Conservation (phyloP, 805 yeast species). For the Candida krabiensis region DNA sequence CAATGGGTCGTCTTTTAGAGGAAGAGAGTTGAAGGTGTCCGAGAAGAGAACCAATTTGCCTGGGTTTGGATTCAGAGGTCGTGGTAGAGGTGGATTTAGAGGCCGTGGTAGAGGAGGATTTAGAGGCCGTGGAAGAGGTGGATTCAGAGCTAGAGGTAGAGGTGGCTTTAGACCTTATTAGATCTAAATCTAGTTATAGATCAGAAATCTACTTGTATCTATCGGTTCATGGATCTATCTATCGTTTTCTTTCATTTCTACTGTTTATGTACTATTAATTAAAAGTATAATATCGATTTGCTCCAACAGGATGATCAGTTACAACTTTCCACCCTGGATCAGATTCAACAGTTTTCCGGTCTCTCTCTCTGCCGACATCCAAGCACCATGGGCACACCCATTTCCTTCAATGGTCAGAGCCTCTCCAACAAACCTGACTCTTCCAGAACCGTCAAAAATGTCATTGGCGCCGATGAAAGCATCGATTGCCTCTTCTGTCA, state of each 20-base stretch:
- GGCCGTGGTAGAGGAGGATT: conserved; percentile 23
- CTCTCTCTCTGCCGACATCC: conserved; percentile 49
- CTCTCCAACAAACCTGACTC: conserved; percentile 58
- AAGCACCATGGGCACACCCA: conserved; percentile 63
- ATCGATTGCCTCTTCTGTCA: conserved; percentile 31
- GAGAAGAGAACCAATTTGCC: conserved; percentile 84
- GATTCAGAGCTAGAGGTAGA: conserved; percentile 30
- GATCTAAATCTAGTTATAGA: not conserved
- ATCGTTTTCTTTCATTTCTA: too few relatives aligned
- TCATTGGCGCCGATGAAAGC: conserved; percentile 41
- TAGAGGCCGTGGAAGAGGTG: conserved; percentile 29
- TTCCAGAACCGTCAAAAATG: conserved; percentile 36
- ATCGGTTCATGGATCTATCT: too few relatives aligned
- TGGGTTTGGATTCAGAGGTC: conserved; percentile 54
- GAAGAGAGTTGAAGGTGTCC: conserved; percentile 68
- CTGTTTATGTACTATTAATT: conserved; percentile 2
- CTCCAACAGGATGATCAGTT: too few relatives aligned
- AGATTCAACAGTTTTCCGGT: conserved; percentile 31
- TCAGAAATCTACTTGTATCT: not conserved
- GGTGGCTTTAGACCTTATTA: conserved; percentile 35
- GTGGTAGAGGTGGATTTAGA: conserved; percentile 40
- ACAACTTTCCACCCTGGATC: conserved; percentile 27
- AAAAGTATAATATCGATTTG: conserved; percentile 6
- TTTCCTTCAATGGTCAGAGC: conserved; percentile 51
- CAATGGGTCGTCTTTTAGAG: conserved; percentile 66